These are phyloP conservation scores for Sclerospora graminicola DNA, from an alignment of 352 stramenopile genomes.

Conservation along the genomic window DNA sequence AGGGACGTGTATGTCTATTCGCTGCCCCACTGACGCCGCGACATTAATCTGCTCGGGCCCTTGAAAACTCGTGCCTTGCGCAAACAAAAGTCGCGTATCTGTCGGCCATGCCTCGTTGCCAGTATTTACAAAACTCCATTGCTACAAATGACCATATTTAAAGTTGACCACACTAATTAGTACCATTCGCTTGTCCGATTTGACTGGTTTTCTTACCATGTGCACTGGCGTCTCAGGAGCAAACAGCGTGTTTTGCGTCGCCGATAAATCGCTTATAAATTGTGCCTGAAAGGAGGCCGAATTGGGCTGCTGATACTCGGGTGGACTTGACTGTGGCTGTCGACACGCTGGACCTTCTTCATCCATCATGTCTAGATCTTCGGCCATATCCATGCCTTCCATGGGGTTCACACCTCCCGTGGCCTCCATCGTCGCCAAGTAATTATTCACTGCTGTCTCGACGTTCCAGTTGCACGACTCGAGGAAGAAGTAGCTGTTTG, in stretches of 20 bases:
- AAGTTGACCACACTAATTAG: no score
- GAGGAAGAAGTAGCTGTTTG: slow-evolving; percentile 75
- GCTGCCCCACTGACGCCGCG: slow-evolving; percentile 23
- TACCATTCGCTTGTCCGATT: background rate
- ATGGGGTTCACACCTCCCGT: slow-evolving; percentile 12
- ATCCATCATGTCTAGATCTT: slow-evolving; percentile 54
- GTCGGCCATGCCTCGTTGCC: slow-evolving; percentile 42
- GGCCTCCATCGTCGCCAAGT: slow-evolving; percentile 56
- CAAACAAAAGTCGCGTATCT: slow-evolving; percentile 52
- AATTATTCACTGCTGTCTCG: slow-evolving; percentile 76
- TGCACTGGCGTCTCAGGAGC: slow-evolving; percentile 34
- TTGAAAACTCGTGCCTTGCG: slow-evolving; percentile 52
- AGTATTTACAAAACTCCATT: slow-evolving; percentile 76
- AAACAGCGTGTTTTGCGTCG: slow-evolving; percentile 44
- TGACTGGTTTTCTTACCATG: slow-evolving; percentile 33
- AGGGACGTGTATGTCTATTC: slow-evolving; percentile 53
- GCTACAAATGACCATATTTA: slow-evolving; percentile 11
- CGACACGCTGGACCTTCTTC: slow-evolving; percentile 7
- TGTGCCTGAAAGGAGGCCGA: slow-evolving; percentile 31
- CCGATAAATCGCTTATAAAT: slow-evolving; percentile 61
- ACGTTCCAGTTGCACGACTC: slow-evolving; percentile 87
- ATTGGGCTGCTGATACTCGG: slow-evolving; percentile 14
- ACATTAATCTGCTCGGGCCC: slow-evolving; percentile 48
- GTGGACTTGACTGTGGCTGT: slow-evolving; percentile 4
- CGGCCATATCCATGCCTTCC: slow-evolving; percentile 17